A percentile compares a stretch with the other conserved stretches of the same genome.
Evolutionary conservation across 306 rosid species (phyloP).

Genomic region (Abrus precatorius): DNA sequence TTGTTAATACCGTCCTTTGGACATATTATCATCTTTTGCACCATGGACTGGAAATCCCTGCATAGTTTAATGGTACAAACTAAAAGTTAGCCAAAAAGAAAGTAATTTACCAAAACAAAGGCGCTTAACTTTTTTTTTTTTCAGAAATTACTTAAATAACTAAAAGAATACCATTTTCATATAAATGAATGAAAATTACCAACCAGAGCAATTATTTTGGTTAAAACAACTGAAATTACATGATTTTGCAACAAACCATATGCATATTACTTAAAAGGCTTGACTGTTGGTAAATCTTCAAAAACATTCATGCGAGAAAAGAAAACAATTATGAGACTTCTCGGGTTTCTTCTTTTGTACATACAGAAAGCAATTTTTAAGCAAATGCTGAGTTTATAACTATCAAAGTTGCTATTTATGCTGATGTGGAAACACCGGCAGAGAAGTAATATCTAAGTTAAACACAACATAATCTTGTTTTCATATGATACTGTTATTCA

Average conservation of each 20-base stretch:
- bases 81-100: constrained; percentile 18
- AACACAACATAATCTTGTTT: neutral
- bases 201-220: neutral
- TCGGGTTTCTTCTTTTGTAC: constrained; percentile 1
- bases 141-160: neutral
- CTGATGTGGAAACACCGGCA: neutral
- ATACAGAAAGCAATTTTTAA: neutral
- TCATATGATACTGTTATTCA: neutral
- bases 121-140: neutral
- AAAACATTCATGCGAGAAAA: neutral
- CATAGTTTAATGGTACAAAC: constrained; percentile 35
- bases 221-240: neutral
- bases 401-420: neutral
- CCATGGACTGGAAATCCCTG: constrained; percentile 66
- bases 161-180: too few species aligned
- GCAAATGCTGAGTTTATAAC: constrained; percentile 19
- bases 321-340: neutral
- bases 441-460: constrained; percentile 4
- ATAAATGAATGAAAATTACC: constrained; percentile 2
- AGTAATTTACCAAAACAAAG: neutral
- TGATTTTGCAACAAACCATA: neutral
- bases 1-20: constrained; percentile 60
- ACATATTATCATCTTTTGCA: constrained; percentile 60
- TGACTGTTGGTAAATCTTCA: neutral
- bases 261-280: neutral